A percentile compares a stretch with the other conserved stretches of the same genome.
Conservation (phyloP, 495 filamentous ascomycete species). For the Ramalina intermedia region DNA sequence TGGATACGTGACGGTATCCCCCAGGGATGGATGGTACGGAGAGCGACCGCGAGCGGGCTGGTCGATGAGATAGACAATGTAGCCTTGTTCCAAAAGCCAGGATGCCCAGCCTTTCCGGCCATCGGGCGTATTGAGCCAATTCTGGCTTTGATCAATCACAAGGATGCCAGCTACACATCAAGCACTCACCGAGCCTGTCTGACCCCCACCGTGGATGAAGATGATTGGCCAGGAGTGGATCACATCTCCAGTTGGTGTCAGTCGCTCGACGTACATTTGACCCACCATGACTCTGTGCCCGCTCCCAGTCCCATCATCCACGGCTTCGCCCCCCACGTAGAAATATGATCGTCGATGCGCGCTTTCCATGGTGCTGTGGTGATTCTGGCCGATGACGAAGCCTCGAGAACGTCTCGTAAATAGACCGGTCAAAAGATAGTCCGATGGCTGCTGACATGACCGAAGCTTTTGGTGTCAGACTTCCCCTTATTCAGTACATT, state of each 20-base stretch:
- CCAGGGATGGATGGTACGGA: neutral
- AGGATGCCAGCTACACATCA: neutral
- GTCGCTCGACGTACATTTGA: slow-evolving; percentile 3
- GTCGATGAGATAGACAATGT: slow-evolving; percentile 32
- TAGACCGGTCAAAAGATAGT: too few relatives aligned
- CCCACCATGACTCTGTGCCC: neutral
- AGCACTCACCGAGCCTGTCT: neutral
- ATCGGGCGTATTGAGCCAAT: slow-evolving; percentile 38
- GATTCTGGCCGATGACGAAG: too few relatives aligned
- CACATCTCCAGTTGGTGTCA: neutral
- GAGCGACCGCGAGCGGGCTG: slow-evolving; percentile 27
- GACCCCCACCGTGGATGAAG: slow-evolving; percentile 2
- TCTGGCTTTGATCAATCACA: slow-evolving; percentile 11
- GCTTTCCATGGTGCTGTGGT: too few relatives aligned
- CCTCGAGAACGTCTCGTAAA: too few relatives aligned
- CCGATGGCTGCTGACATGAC: too few relatives aligned
- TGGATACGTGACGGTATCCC: slow-evolving; percentile 7
- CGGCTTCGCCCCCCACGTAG: slow-evolving; percentile 36
- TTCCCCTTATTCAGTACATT: too few relatives aligned
- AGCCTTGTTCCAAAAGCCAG: slow-evolving; percentile 33
- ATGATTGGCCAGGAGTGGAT: neutral
- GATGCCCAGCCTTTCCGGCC: slow-evolving; percentile 35
- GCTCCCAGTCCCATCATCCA: slow-evolving; percentile 11
- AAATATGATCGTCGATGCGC: slow-evolving; percentile 23
- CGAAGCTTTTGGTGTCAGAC: too few relatives aligned